Percentiles rank a stretch among this genome's conserved stretches.
Evolutionary conservation across 2,329 filamentous ascomycete genomes (phyloP).

Genomic region (Fusarium hainanense): DNA sequence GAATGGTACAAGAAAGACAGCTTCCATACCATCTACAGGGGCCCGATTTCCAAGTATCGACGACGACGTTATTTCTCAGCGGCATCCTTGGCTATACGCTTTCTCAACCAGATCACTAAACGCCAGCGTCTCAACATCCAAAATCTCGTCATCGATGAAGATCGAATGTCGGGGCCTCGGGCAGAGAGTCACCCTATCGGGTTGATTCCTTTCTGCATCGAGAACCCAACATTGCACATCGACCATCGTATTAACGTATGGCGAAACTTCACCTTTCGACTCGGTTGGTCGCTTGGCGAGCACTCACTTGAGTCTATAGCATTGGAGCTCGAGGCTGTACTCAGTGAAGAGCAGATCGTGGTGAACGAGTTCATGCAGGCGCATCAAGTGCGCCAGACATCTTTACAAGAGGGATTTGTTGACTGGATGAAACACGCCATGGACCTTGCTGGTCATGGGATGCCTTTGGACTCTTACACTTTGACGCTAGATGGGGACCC

Average conservation of each 20-base stretch:
- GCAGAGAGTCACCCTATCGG: conserved; percentile 1
- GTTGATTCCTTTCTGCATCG: conserved; percentile 16
- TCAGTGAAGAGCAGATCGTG: too few species aligned
- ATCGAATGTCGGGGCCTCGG: background rate
- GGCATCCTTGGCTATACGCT: background rate
- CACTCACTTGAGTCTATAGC: too few species aligned
- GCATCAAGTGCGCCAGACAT: too few species aligned
- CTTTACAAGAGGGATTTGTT: too few species aligned
- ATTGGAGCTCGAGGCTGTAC: too few species aligned
- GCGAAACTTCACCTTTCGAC: background rate
- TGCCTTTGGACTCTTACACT: background rate
- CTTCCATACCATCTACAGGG: background rate
- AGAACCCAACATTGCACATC: conserved; percentile 14
- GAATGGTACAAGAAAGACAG: background rate
- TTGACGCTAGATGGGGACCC: conserved; percentile 2
- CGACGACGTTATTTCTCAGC: conserved; percentile 9
- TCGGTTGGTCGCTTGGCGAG: too few species aligned
- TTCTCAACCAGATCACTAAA: background rate
- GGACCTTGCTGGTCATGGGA: too few species aligned
- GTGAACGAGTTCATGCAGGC: too few species aligned
- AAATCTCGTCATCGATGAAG: conserved; percentile 3
- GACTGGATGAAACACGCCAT: too few species aligned
- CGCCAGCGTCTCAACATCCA: background rate
- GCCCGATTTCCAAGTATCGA: background rate
- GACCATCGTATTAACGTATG: conserved; percentile 18